Conservation (phyloP, 2,329 filamentous ascomycete species). For the Chaetomium globosum region DNA sequence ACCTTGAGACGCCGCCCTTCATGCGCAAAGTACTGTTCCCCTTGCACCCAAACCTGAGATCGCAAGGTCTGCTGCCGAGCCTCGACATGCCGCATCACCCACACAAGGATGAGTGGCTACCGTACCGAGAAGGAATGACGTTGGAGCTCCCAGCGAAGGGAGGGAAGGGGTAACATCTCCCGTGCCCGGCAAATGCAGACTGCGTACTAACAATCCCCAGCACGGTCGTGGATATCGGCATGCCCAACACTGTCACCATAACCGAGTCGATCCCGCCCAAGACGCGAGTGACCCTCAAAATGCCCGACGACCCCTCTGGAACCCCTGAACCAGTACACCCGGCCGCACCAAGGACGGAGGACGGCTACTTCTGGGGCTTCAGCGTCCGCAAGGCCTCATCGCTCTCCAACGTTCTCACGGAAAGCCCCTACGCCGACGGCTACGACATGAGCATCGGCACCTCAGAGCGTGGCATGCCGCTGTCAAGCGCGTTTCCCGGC, state of each 20-base stretch:
- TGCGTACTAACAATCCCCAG: conserved; percentile 39
- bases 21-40: conserved; percentile 76
- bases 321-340: conserved; percentile 67
- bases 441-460: conserved; percentile 85
- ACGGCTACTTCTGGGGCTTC: conserved; percentile 87
- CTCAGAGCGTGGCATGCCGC: conserved; percentile 69
- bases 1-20: conserved; percentile 82
- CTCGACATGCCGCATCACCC: conserved; percentile 86
- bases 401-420: conserved; percentile 75
- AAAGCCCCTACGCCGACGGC: conserved; percentile 71
- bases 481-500: conserved; percentile 51
- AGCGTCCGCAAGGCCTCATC: conserved; percentile 66
- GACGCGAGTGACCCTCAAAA: conserved; percentile 73
- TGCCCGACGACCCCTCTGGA: conserved; percentile 52
- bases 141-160: conserved; percentile 49
- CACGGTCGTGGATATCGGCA: conserved; percentile 62
- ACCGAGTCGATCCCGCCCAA: conserved; percentile 65
- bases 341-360: conserved; percentile 68
- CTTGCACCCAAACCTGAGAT: conserved; percentile 74
- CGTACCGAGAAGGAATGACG: conserved; percentile 77
- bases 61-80: conserved; percentile 72
- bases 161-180: conserved; percentile 42
- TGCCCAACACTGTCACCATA: conserved; percentile 59
- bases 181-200: not conserved
- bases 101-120: conserved; percentile 73